phyloP scores from a whole-genome alignment of 2,329 filamentous ascomycete species.

The Calonectria crousiana region DNA sequence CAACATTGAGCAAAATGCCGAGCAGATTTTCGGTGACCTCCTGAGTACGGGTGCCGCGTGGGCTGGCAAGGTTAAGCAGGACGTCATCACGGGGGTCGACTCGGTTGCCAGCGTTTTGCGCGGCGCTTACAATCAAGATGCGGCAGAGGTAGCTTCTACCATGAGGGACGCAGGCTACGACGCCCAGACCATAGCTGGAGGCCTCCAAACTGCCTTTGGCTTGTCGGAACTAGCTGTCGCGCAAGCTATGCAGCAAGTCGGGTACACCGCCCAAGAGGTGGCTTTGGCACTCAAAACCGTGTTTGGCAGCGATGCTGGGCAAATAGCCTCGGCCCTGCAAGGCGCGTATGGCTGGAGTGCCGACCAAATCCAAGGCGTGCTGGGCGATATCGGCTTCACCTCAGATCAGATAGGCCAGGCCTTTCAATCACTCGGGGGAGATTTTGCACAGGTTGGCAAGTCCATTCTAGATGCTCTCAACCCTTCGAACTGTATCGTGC shows the following conservation, averaged over 20 bases:
- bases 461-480: not conserved
- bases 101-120: slow-evolving; percentile 10
- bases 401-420: not conserved
- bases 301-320: not conserved
- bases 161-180: slow-evolving; percentile 1
- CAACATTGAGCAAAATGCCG: slow-evolving; percentile 13
- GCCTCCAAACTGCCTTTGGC: not conserved
- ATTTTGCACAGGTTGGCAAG: not conserved
- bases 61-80: slow-evolving; percentile 9
- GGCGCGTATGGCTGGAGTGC: not conserved
- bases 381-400: slow-evolving; percentile 4
- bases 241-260: slow-evolving; percentile 1
- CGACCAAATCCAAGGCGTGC: not conserved
- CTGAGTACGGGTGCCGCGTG: not conserved
- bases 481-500: no score
- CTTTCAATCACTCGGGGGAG: slow-evolving; percentile 1
- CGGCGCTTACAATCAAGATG: slow-evolving; percentile 2
- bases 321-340: slow-evolving; percentile 5
- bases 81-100: not conserved
- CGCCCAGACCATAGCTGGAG: not conserved
- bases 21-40: not conserved
- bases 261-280: not conserved
- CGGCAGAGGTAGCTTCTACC: not conserved
- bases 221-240: not conserved
- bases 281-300: not conserved